Evolutionary conservation across 2,329 filamentous ascomycete genomes (phyloP), one percentile per base, ranked within the genome.

Genomic region (Colletotrichum graminicola): DNA sequence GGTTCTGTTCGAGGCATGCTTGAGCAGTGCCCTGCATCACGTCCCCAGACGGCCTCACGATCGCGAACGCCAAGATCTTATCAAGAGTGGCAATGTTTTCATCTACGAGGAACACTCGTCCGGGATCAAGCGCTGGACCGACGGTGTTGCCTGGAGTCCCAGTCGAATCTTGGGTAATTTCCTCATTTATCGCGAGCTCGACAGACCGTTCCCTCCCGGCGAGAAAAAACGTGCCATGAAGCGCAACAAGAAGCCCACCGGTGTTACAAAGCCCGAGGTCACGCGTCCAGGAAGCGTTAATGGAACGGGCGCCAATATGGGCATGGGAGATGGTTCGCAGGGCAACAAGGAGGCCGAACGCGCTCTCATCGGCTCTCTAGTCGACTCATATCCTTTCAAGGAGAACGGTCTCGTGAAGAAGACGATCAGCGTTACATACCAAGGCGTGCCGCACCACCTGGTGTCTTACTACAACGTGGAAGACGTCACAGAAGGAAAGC

Each of bases 111-210:
- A 97, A 79, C 92, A 94, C 73, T 91, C 93, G 0, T 97, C 94
- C 0, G 94, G 94, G 6, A 97, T 97, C 82, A 97, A 97, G 83
- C 88, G 95, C 67, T 98, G 95, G 95, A 97, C 94, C 0, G 95
- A 98, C 76, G 94, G 95, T 18, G 90, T 95, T 14, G 91, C 92
- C 8, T 98, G 95, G 95, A 97, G 93, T 75, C 95, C 95, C 0
- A 97, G 92, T 80, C 91, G 93, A 21, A 95, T 97, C 59, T 85
- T 95, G 59, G 92, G 92, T 70, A 96, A 96, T 78, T 97, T 94
- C 76, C 87, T 97, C 54, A 89, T 97, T 75, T 97, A 97, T 77
- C 90, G 94, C 39, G 93, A 97, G 79, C 87, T 97, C 54, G 89
- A 93, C 73, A 90, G 92, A 76, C 90, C 92, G 0, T 95, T 95